Evolutionary conservation across 805 yeast species (phyloP), one percentile per base, ranked within the genome.

Genomic region (Starmerella apicola): DNA sequence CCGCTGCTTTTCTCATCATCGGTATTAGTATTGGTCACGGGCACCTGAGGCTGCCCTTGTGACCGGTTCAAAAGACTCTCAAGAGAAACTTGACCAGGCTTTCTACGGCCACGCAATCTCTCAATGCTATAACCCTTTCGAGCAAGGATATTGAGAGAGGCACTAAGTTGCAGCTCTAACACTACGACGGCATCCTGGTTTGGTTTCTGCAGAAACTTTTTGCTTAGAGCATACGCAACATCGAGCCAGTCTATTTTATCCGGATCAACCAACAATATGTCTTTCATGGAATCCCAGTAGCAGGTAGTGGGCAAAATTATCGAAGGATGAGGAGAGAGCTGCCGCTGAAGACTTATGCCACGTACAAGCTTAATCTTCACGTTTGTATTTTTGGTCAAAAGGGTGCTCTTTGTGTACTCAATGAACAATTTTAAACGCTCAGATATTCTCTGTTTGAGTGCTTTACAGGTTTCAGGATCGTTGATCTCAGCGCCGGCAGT

Each of bases 121-220:
- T 52, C 51, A 9, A 63, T 64, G 45, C 62, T 60, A 46, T 59
- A 62, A 9, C 67, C 67, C 34, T 64, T 60, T 29, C 52, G 39
- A 41, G 58, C 58, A 25, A 63, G 51, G 15, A 52, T 36, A 10
- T 42, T 39, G 32, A 63, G 45, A 13, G 54, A 45, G 7, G 57
- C 45, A 22, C 51, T 50, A n/a, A 63, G 50, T 32, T 60, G 55
- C 20, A 61, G 47, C 35, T 63, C 66, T 9, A 63, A 40, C 5
- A 63, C 58, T 18, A 64, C 52, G 4, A 55, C 61, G 2, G 61
- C 52, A 26, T 62, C 67, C 3, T 64, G 65, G 16, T 53, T 57
- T 1, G 66, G 64, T 21, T 48, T 32, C 23, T 44, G 41, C 5
- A 61, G 47, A 3, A 58, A 34, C 3, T 39, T 33, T 20, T 53